Base-by-base conservation (phyloP, 176 grass and related monocot genomes). In the Aegilops bicornis region DNA sequence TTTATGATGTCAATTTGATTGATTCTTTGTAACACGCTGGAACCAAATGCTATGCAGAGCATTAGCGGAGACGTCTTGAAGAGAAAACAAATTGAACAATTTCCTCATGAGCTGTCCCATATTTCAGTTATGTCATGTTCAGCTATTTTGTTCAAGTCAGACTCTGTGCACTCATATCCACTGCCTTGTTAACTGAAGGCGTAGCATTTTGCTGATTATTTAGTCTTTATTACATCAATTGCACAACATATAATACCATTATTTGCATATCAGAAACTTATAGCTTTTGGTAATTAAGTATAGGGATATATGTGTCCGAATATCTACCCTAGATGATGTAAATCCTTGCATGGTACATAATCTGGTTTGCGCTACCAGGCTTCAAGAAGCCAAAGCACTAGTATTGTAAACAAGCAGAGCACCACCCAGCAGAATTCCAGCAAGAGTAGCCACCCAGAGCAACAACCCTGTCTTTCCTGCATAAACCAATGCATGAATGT, bases 321-420 rank as follows among this genome's bases (percentile, higher is more conserved):
- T 66, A 56, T 86, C 17, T 78, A 65, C 29, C 29, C 16, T 33
- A 82, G 31, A 72, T 23, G 69, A 47, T 23, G 23, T 24, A 63
- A 64, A 64, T 77, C 48, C 31, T 35, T 82, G 27, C 29, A 82
- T 82, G 83, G 63, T 63, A 70, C 50, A 89, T 47, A 40, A 7
- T 42, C 58, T 56, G 10, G 22, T 79, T 75, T 79, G 2, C 58
- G 68, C 6, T 48, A 48, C 10, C 14, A 73, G 14, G 58, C 73
- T 59, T 90, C 80, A 90, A 47, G 76, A 80, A 92, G 76, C 69
- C 69, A 95, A 70, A 77, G 91, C 88, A 73, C 93, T 98, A 68
- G 96, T 98, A 79, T 82, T 98, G 86, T 98, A 98, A 11, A 98
- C 87, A 86, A 96, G 91, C 58, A 95, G 88, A 88, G 86, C 96